Evolutionary conservation across 2,329 filamentous ascomycete species (phyloP).

Genomic region (Plectosphaerella plurivora): DNA sequence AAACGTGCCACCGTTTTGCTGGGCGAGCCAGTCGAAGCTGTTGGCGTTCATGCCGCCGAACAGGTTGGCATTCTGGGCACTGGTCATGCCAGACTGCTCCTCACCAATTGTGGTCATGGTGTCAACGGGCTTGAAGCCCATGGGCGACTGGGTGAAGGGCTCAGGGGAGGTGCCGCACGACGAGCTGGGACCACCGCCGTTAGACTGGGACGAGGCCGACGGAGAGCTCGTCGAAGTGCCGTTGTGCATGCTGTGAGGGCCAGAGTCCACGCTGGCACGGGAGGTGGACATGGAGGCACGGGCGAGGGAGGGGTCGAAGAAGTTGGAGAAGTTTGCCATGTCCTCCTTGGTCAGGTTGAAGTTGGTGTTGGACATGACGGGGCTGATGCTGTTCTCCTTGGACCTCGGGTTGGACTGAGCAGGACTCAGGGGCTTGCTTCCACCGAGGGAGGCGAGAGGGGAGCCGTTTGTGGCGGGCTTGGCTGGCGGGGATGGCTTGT

Average conservation of each 20-base stretch:
- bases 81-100: constrained; percentile 45
- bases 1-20: constrained; percentile 80
- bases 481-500: constrained; percentile 12
- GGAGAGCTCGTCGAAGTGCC: constrained; percentile 60
- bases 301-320: constrained; percentile 55
- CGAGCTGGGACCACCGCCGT: constrained; percentile 49
- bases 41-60: constrained; percentile 42
- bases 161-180: constrained; percentile 77
- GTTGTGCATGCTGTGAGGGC: constrained; percentile 37
- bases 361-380: constrained; percentile 18
- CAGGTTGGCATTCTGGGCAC: constrained; percentile 19
- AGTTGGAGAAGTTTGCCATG: constrained; percentile 49
- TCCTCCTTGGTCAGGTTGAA: constrained; percentile 37
- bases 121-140: constrained; percentile 59
- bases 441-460: constrained; percentile 9
- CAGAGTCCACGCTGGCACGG: constrained; percentile 46
- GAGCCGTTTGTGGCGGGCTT: constrained; percentile 5
- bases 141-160: constrained; percentile 67
- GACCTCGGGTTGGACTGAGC: constrained; percentile 16
- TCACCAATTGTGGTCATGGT: constrained; percentile 62
- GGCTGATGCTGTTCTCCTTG: constrained; percentile 23
- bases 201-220: constrained; percentile 58
- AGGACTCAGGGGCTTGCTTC: constrained; percentile 28
- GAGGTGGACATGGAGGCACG: constrained; percentile 37
- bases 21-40: constrained; percentile 69